These are phyloP conservation scores for Hymenoscyphus albidus DNA, from an alignment of 2,329 filamentous ascomycete species.

Conservation along the genomic window DNA sequence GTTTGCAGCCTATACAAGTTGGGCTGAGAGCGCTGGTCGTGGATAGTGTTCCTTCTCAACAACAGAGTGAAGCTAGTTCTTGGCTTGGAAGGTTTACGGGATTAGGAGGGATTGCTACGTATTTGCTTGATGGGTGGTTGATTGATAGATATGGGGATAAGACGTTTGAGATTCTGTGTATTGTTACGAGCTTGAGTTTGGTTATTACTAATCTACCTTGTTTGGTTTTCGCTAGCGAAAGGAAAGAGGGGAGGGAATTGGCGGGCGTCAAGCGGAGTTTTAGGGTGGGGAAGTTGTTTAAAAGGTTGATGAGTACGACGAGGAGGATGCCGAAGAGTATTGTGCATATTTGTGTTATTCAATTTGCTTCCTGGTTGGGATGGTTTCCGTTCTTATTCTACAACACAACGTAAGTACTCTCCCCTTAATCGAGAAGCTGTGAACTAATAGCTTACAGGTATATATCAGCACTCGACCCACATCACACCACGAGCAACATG, in stretches of 20 bases:
- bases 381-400: constrained; percentile 38
- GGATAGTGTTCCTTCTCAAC: constrained; percentile 30
- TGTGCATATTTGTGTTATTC: constrained; percentile 24
- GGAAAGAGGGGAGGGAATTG: neutral
- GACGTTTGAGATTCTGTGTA: constrained; percentile 15
- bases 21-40: constrained; percentile 33
- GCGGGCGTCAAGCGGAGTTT: neutral
- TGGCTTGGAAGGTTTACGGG: constrained; percentile 33
- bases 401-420: constrained; percentile 26
- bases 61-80: constrained; percentile 34
- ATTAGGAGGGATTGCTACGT: constrained; percentile 34
- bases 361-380: constrained; percentile 32
- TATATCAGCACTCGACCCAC: constrained; percentile 3
- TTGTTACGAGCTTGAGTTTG: constrained; percentile 8
- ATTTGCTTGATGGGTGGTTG: constrained; percentile 17
- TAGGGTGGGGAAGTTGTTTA: neutral
- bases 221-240: neutral
- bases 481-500: neutral
- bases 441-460: constrained; percentile 3
- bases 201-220: constrained; percentile 8
- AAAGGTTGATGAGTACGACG: constrained; percentile 7
- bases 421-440: neutral
- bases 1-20: constrained; percentile 35
- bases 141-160: constrained; percentile 26
- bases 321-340: constrained; percentile 12